Evolutionary conservation across 129 eudicot species (phyloP), one percentile per base, ranked within the genome.

Genomic region (Solidago caesia): DNA sequence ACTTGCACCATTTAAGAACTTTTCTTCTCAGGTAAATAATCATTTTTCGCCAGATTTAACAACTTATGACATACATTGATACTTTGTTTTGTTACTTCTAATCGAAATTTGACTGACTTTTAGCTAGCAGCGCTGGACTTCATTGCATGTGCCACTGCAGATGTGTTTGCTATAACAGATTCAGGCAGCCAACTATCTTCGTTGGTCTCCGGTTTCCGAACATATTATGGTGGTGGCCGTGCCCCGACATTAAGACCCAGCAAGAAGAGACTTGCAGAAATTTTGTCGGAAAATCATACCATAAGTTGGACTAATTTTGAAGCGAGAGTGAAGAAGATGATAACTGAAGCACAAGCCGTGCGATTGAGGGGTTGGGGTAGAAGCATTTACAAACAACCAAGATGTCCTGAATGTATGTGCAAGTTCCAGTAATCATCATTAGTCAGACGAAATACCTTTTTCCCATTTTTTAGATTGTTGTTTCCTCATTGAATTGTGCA

Each of bases 111-210:
- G 55, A 57, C 57, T 72, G 21, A 56, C 33, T 65, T 84, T 80
- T 90, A 90, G 98, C 83, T 94, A 75, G 97, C 99, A 41, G 97
- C 99, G 25, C 70, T 94, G 76, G 99, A 90, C 84, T 90, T 90
- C 73, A 94, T 94, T 15, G 96, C 92, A 0, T 88, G 97, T 79
- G 91, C 96, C 9, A 85, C 88, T 77, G 81, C 99, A 39, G 96
- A 90, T 82, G 93, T 91, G 15, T 91, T 94, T 82, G 91, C 99
- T 60, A 85, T 90, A 77, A 94, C 99, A 9, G 99, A 94, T 75
- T 86, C 99, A 1, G 97, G 99, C 21, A 91, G 97, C 81, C 93
- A 91, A 77, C 79, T 91, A 44, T 94, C 97, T 41, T 90, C 97
- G 29, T 47, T 91, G 15, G 99, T 88, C 55, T 88, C 96, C 6